Percentiles rank a stretch among this genome's conserved stretches.
Conservation (phyloP, 257 asterid genomes). For the Jasminum sambac region DNA sequence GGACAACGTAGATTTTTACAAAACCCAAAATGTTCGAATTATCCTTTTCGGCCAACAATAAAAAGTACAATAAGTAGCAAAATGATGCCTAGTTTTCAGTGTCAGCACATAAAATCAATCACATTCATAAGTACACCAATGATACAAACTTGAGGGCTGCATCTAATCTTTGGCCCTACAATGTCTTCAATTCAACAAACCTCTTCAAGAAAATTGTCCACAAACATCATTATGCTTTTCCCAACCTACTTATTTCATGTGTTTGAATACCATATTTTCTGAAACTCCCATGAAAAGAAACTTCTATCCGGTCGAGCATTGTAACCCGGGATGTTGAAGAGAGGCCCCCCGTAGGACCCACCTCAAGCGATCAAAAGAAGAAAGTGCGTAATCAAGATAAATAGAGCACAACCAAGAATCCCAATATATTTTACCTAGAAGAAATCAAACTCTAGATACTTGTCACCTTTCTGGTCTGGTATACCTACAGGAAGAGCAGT, state of each 20-base stretch:
- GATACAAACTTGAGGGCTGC: neutral
- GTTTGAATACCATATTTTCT: neutral
- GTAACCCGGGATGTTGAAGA: neutral
- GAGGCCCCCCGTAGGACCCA: neutral
- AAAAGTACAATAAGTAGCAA: neutral
- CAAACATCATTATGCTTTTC: neutral
- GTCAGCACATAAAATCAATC: neutral
- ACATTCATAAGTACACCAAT: neutral
- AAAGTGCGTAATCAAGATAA: neutral
- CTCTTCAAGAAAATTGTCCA: neutral
- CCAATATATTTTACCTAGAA: too few species aligned
- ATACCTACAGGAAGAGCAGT: conserved; percentile 19
- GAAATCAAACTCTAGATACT: conserved; percentile 44
- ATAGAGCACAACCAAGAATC: conserved; percentile 1
- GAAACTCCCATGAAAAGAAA: neutral
- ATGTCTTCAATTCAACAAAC: neutral
- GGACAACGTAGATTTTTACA: neutral
- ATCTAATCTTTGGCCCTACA: neutral
- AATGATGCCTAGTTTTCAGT: neutral
- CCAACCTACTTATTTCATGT: neutral
- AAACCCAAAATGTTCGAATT: neutral
- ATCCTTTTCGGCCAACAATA: neutral
- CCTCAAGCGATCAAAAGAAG: neutral
- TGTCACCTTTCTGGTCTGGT: conserved; percentile 32
- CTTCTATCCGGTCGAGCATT: neutral